A percentile compares a stretch with the other conserved stretches of the same genome.
These are phyloP conservation scores for Talaromyces albobiverticillius DNA, from an alignment of 2,329 filamentous ascomycete genomes.

Conservation along the genomic window DNA sequence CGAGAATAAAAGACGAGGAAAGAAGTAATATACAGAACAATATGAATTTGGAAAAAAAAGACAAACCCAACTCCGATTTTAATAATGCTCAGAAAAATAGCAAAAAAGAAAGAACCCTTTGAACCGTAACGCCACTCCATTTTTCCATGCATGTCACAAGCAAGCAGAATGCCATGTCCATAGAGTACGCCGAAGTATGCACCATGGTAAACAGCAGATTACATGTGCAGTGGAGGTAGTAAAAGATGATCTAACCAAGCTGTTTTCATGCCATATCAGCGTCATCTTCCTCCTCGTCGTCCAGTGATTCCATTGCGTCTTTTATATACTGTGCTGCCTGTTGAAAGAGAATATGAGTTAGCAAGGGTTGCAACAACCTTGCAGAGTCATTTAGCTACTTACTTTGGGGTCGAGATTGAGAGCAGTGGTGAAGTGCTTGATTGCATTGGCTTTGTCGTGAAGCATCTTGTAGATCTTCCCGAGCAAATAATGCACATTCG, in stretches of 20 bases:
- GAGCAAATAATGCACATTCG: conserved; percentile 91
- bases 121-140: conserved; percentile 14
- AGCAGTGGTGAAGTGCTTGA: conserved; percentile 91
- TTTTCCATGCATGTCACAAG: conserved; percentile 13
- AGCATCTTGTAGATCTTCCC: conserved; percentile 63
- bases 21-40: conserved; percentile 7
- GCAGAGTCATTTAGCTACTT: conserved; percentile 28
- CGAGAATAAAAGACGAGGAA: not conserved
- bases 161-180: conserved; percentile 8
- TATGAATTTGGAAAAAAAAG: too few relatives aligned
- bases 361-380: conserved; percentile 17
- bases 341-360: conserved; percentile 6
- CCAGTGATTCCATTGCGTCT: conserved; percentile 89
- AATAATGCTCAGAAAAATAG: conserved; percentile 8
- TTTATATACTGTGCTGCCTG: conserved; percentile 93
- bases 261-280: conserved; percentile 48
- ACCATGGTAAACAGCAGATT: conserved; percentile 1
- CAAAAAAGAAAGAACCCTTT: not conserved
- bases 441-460: conserved; percentile 66
- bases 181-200: conserved; percentile 11
- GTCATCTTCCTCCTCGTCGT: conserved; percentile 64
- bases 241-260: conserved; percentile 1
- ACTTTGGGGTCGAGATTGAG: conserved; percentile 97
- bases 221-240: conserved; percentile 1
- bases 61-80: conserved; percentile 7